Evolutionary conservation across 192 early-diverging fungal genomes (phyloP), one percentile per base, ranked within the genome.

Genomic region (Podila clonocystis): DNA sequence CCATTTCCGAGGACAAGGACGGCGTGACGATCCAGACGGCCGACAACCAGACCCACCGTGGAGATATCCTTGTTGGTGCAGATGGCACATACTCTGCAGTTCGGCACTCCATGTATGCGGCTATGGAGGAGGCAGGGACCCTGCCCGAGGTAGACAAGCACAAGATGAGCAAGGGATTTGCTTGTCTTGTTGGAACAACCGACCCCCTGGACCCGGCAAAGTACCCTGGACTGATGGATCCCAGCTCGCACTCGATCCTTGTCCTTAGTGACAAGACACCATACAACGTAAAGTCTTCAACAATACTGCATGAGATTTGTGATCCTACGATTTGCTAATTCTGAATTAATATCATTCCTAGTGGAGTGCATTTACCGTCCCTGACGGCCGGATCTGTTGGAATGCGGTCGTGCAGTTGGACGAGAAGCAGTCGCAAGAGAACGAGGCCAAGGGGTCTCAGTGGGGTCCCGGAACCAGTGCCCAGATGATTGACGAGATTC

Each of bases 21-120:
- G 31, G 58, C 17, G 68, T 71, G 30, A 55, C 55, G 7, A 67
- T 71, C 26, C 36, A 67, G 11, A 67, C 62, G 20, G 33, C 55
- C 19, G 75, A 78, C 24, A 31, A 63, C 55, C 55, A 63, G 24
- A 19, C 0, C 13, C 62, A 67, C 48, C 26, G 52, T 4, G 68
- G 68, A 15, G 58, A 66, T 22, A 62, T 78, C 50, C 68, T 78
- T 17, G 59, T 78, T 12, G 74, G 74, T 0, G 67, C 74, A 8
- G 74, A 76, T 31, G 75, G 75, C 0, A 58, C 75, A 0, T 78
- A 78, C 26, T 71, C 68, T 30, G 58, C 31, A 1, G 68, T 78
- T n/a, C 62, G 75, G 9, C 63, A 78, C 19, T 63, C 36, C n/a
- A 31, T 78, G 24, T 71, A 71, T 50, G 48, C 50, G 19, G 30